Evolutionary conservation across 768 basidiomycete genomes (phyloP), one percentile per base, ranked within the genome.

Genomic region (Rhodotorula babjevae): DNA sequence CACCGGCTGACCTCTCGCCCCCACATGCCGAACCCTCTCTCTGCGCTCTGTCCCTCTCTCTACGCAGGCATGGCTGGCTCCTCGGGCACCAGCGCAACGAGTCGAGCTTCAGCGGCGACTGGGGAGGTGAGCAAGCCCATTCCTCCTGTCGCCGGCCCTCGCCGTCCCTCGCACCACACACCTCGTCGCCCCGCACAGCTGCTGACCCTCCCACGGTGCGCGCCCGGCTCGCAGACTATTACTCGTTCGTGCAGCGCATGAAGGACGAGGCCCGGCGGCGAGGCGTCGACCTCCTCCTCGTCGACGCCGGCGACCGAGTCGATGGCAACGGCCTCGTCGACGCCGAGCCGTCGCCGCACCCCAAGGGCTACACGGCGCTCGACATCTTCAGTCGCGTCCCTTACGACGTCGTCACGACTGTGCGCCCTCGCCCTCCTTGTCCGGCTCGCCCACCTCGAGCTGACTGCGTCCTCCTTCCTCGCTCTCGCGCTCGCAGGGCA

Each of bases 161-260:
- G 15, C 19, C 9, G 8, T 2, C 50, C 4, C 27, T n/a, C 47
- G 36, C 25, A 64, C 19, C n/a, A 40, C 8, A 23, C 42, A 68
- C 15, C n/a, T 31, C n/a, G n/a, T n/a, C n/a, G n/a, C n/a, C n/a
- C n/a, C n/a, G 15, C 16, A 36, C 36, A 9, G 9, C 36, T 4
- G 14, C 31, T 33, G 25, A 40, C 60, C 40, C 36, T 49, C 14
- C 66, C 83, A 85, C 69, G 87, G 84, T 88, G 61, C 56, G 29
- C 46, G 6, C 31, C 31, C n/a, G 23, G 42, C 36, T 3, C 16
- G 11, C 91, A n/a, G 90, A 92, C 75, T 89, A 93, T 78, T 84
- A 88, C 52, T 91, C 89, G n/a, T 96, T 94, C 75, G 88, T 91
- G 23, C 76, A 85, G 4, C 90, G 90, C 70, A 89, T 94, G 88